Conservation (phyloP, 208 protist genomes). For the Leishmania gerbilli region DNA sequence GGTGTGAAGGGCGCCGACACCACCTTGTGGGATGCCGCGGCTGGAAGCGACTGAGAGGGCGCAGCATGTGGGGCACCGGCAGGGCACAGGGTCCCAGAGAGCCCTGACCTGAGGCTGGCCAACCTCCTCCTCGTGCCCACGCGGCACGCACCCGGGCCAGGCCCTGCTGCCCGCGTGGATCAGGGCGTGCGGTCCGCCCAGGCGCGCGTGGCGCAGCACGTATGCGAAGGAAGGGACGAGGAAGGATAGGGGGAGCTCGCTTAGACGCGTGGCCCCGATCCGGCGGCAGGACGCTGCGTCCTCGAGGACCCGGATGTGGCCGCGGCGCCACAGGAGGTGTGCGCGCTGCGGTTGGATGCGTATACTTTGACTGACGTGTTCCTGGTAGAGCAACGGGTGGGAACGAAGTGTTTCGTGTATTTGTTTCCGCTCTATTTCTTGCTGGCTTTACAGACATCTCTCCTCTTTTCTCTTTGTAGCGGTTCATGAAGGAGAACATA, state of each 20-base stretch:
- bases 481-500: not conserved
- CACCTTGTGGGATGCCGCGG: not conserved
- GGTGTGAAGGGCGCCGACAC: not conserved
- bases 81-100: not conserved
- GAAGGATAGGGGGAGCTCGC: no score
- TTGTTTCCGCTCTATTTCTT: not conserved
- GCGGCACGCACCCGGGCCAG: not conserved
- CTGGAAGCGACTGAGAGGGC: no score
- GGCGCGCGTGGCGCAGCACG: no score
- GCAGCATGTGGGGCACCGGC: no score
- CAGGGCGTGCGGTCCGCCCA: no score
- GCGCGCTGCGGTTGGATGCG: no score
- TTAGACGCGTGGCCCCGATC: no score
- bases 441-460: not conserved
- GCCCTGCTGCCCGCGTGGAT: not conserved
- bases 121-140: not conserved
- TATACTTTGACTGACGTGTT: no score
- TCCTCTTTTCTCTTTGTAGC: not conserved
- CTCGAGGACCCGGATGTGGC: not conserved
- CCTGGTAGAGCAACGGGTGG: no score
- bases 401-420: not conserved
- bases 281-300: no score
- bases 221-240: no score
- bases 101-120: not conserved
- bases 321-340: not conserved